phyloP scores from a whole-genome alignment of 176 grass and related monocot genomes.

The Puccinellia tenuiflora region DNA sequence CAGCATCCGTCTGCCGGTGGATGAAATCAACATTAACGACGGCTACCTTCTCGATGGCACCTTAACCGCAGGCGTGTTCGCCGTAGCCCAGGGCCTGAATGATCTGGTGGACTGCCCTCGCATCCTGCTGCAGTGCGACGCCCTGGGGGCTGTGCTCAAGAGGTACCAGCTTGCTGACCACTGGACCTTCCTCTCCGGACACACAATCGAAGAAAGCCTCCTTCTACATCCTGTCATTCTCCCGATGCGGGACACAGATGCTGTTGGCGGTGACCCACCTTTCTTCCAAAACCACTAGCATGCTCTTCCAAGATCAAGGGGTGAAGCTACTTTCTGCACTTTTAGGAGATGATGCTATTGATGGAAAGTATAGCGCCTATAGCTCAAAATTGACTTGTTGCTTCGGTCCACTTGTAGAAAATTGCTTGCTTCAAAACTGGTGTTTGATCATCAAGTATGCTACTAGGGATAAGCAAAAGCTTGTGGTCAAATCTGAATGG shows the following conservation, averaged over 20 bases:
- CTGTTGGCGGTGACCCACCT: background rate
- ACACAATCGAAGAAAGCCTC: background rate
- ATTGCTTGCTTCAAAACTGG: background rate
- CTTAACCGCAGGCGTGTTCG: background rate
- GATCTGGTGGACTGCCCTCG: background rate
- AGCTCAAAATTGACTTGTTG: background rate
- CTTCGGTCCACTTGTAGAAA: background rate
- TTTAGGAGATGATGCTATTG: background rate
- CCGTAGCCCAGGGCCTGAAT: background rate
- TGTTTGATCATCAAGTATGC: no score
- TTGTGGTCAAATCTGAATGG: background rate
- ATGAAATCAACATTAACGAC: background rate
- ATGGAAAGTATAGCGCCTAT: background rate
- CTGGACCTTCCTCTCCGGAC: background rate
- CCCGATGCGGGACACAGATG: background rate
- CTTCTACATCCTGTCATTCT: background rate
- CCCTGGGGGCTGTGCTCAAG: background rate
- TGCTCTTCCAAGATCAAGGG: background rate
- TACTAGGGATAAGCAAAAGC: no score
- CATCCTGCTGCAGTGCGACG: background rate
- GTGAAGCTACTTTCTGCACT: background rate
- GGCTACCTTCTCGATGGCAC: background rate
- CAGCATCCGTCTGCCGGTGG: background rate
- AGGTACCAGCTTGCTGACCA: background rate
- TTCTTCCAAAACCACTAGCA: background rate